A percentile compares a stretch with the other conserved stretches of the same genome.
Evolutionary conservation across 306 rosid species (phyloP).

Genomic region (Lathyrus oleraceus): DNA sequence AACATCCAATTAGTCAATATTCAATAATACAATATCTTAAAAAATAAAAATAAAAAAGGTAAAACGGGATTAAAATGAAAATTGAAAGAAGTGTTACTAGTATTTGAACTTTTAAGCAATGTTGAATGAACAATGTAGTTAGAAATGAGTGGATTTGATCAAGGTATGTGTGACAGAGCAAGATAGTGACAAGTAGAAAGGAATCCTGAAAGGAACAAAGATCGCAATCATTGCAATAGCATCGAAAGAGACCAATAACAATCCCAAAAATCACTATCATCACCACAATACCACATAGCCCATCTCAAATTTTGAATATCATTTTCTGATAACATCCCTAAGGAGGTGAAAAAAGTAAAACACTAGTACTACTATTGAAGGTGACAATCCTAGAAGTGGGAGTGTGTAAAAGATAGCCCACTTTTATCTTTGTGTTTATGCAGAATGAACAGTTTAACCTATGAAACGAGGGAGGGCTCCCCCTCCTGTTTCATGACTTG

Average conservation of each 20-base stretch:
- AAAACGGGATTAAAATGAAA: too few species aligned
- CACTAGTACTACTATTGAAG: conserved; percentile 11
- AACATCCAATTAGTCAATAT: too few species aligned
- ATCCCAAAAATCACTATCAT: conserved; percentile 40
- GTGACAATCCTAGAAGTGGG: conserved; percentile 79
- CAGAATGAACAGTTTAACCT: conserved; percentile 58
- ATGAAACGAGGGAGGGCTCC: conserved; percentile 34
- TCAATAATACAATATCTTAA: too few species aligned
- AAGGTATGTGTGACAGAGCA: conserved; percentile 39
- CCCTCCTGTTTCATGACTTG: conserved; percentile 44
- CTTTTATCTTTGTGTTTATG: conserved; percentile 50
- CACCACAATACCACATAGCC: conserved; percentile 33
- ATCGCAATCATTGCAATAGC: conserved; percentile 65
- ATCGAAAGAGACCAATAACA: conserved; percentile 45
- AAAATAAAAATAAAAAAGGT: too few species aligned
- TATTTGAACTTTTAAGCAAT: background rate
- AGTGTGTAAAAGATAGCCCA: conserved; percentile 77
- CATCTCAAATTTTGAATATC: background rate
- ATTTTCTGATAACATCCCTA: conserved; percentile 43
- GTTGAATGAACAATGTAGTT: background rate
- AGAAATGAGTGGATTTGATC: conserved; percentile 39
- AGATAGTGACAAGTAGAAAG: conserved; percentile 63
- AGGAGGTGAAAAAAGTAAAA: conserved; percentile 43
- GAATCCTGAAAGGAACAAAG: conserved; percentile 71
- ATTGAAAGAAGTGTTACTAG: too few species aligned